phyloP scores from a whole-genome alignment of 495 filamentous ascomycete species.

The Apiosordaria backusii region DNA sequence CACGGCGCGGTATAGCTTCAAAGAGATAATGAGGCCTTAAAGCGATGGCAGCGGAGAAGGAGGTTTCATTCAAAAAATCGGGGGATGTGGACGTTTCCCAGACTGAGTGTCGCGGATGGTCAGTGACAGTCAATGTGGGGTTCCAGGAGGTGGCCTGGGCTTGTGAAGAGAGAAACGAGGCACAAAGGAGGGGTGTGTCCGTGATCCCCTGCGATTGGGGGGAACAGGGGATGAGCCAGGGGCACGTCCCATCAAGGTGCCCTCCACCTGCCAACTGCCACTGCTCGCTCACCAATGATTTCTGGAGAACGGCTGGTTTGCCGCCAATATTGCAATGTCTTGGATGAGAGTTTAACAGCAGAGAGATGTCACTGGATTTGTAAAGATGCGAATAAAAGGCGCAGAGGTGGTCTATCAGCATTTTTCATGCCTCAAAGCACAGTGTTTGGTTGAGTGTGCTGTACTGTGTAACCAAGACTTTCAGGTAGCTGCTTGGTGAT shows the following conservation, averaged over 20 bases:
- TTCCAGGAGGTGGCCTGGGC: slow-evolving; percentile 12
- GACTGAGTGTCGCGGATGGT: slow-evolving; percentile 15
- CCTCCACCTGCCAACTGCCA: neutral
- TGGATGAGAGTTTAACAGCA: neutral
- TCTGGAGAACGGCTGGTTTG: neutral
- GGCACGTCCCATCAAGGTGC: slow-evolving; percentile 4
- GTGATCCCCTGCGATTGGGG: slow-evolving; percentile 13
- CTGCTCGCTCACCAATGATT: neutral
- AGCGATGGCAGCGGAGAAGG: neutral
- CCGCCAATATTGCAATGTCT: neutral
- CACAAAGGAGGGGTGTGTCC: slow-evolving; percentile 27
- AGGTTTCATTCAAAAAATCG: slow-evolving; percentile 10
- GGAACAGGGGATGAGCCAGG: neutral
- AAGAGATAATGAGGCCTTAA: neutral
- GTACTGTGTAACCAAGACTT: neutral
- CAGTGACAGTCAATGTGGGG: slow-evolving; percentile 29
- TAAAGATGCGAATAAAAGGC: neutral
- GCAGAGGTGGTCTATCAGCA: neutral
- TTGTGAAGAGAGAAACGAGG: slow-evolving; percentile 11
- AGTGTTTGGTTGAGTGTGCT: neutral
- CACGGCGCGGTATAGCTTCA: neutral
- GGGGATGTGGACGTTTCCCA: slow-evolving; percentile 17
- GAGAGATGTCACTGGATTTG: neutral
- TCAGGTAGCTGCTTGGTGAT: neutral
- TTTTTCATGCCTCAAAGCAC: neutral